Percentiles rank a stretch among this genome's conserved stretches.
Conservation (phyloP, 257 asterid species). For the Scutellaria galericulata region DNA sequence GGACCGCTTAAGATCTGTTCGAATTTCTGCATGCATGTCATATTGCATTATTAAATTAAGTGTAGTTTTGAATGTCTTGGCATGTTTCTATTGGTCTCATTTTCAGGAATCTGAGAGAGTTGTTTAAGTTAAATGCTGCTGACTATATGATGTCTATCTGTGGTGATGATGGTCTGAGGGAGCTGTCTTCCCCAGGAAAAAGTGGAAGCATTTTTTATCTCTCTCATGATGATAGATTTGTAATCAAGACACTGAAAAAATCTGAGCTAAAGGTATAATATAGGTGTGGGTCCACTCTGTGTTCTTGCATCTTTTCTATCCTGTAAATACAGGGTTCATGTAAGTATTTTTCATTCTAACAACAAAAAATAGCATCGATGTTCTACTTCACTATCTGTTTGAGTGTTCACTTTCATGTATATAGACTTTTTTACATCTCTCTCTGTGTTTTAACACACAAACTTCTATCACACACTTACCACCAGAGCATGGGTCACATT, state of each 20-base stretch:
- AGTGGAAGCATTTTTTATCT: conserved; percentile 96
- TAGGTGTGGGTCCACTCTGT: background rate
- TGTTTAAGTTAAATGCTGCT: conserved; percentile 90
- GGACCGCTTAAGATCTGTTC: conserved; percentile 12
- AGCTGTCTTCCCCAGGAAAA: conserved; percentile 91
- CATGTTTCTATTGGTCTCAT: conserved; percentile 37
- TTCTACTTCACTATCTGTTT: conserved; percentile 4
- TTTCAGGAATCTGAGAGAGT: conserved; percentile 91
- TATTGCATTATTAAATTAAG: background rate
- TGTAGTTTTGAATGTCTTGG: conserved; percentile 20
- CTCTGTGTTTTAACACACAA: conserved; percentile 10
- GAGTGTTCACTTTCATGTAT: background rate
- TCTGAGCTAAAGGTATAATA: conserved; percentile 77
- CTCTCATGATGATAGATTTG: conserved; percentile 89
- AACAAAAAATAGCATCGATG: background rate
- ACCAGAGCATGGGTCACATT: background rate
- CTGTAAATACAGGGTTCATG: background rate
- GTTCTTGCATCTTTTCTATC: background rate
- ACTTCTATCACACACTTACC: background rate
- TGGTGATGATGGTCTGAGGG: conserved; percentile 90
- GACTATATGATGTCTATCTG: conserved; percentile 99
- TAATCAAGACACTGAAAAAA: conserved; percentile 82
- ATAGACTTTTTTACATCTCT: background rate
- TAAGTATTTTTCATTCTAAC: conserved; percentile 4
- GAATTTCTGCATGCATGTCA: background rate